These are phyloP conservation scores for Atalantia buxifolia DNA, from an alignment of 345 rosid genomes.

Conservation along the genomic window DNA sequence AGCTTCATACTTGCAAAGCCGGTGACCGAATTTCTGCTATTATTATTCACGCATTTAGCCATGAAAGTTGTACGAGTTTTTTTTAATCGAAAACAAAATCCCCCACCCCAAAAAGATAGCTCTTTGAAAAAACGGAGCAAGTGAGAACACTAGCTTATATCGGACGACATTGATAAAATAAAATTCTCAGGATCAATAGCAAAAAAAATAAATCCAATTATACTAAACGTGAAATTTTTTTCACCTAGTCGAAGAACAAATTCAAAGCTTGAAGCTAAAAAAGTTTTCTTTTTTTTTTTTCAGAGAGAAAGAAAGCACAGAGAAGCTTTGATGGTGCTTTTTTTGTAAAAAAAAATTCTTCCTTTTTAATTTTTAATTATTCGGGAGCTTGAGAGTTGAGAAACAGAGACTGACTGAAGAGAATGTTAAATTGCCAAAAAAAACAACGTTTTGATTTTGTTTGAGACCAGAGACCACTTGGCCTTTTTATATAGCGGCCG, in stretches of 20 bases:
- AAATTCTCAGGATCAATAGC: background rate
- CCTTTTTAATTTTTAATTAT: background rate
- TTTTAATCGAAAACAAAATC: background rate
- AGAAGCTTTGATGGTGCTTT: slow-evolving; percentile 2
- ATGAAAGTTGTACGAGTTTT: slow-evolving; percentile 3
- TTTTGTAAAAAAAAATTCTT: no score
- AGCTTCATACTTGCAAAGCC: slow-evolving; percentile 21
- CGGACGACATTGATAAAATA: slow-evolving; percentile 72
- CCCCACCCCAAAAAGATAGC: no score
- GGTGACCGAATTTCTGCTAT: background rate
- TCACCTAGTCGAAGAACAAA: background rate
- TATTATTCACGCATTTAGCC: slow-evolving; percentile 18
- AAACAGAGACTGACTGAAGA: background rate
- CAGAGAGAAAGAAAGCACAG: background rate
- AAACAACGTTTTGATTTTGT: background rate
- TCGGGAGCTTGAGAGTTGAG: background rate
- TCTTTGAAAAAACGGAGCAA: background rate
- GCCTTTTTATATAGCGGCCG: slow-evolving; percentile 11
- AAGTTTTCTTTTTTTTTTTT: background rate
- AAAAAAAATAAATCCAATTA: background rate
- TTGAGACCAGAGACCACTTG: background rate
- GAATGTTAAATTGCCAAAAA: background rate
- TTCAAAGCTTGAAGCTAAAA: slow-evolving; percentile 12
- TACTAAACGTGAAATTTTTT: background rate
- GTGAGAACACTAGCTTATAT: slow-evolving; percentile 56